A percentile compares a stretch with the other conserved stretches of the same genome.
Conservation (phyloP, 371 early-diverging fungal species). For the Phascolomyces articulosus region DNA sequence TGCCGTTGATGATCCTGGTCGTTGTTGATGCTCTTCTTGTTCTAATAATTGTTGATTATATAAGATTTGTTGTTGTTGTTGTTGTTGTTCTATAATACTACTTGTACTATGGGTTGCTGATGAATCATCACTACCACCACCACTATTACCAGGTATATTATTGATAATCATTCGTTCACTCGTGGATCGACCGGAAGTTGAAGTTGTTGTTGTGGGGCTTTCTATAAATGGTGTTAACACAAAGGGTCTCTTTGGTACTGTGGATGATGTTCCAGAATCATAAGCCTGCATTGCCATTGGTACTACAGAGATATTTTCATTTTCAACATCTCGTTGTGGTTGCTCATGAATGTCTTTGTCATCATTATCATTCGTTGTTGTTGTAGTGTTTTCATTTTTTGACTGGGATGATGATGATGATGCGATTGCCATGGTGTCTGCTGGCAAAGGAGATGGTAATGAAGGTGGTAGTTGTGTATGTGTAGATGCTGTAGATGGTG, state of each 20-base stretch:
- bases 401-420: too few relatives aligned
- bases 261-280: not conserved
- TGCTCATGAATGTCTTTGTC: too few relatives aligned
- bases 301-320: not conserved
- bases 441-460: too few relatives aligned
- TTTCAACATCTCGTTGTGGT: too few relatives aligned
- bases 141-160: not conserved
- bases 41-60: too few relatives aligned
- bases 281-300: not conserved
- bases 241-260: constrained; percentile 2
- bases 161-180: not conserved
- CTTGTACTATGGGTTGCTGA: too few relatives aligned
- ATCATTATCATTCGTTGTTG: too few relatives aligned
- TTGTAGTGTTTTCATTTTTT: too few relatives aligned
- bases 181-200: constrained; percentile 1
- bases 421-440: too few relatives aligned
- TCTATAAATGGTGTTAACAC: constrained; percentile 3
- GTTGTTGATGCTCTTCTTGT: not conserved
- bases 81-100: not conserved
- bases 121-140: too few relatives aligned
- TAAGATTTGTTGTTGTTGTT: not conserved
- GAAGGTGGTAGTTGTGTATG: too few relatives aligned
- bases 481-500: too few relatives aligned
- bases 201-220: constrained; percentile 4
- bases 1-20: not conserved